These are phyloP conservation scores for Kodamaea kaohsiungensis DNA, from an alignment of 805 yeast genomes.

Conservation along the genomic window DNA sequence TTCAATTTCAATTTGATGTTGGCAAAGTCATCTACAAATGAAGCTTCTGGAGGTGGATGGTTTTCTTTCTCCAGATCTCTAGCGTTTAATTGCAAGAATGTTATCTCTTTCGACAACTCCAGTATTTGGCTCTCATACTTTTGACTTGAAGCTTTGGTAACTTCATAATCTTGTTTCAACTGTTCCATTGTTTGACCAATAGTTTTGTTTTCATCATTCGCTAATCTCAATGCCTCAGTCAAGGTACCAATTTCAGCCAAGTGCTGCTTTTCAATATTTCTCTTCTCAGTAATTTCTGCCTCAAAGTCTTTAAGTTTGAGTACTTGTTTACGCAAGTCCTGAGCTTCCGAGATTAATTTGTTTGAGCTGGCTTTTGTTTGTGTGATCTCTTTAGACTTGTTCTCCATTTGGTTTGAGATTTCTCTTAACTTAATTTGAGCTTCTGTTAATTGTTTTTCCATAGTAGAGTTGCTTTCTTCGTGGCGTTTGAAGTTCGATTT, in stretches of 20 bases:
- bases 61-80: constrained; percentile 34
- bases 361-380: constrained; percentile 10
- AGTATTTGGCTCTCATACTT: constrained; percentile 31
- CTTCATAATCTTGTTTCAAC: constrained; percentile 22
- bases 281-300: constrained; percentile 9
- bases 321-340: constrained; percentile 11
- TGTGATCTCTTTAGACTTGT: constrained; percentile 24
- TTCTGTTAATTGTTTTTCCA: constrained; percentile 17
- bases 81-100: constrained; percentile 17
- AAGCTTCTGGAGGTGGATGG: constrained; percentile 37
- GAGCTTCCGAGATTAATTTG: constrained; percentile 16
- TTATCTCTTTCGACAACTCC: constrained; percentile 23
- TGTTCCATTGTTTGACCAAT: constrained; percentile 13
- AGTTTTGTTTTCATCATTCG: constrained; percentile 10
- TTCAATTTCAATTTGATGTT: constrained; percentile 51
- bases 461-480: constrained; percentile 14
- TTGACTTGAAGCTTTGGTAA: neutral
- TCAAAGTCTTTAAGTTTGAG: constrained; percentile 8
- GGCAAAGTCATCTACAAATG: constrained; percentile 46
- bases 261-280: constrained; percentile 3
- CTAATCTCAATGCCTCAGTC: constrained; percentile 7
- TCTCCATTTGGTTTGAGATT: constrained; percentile 18
- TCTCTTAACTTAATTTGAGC: constrained; percentile 16
- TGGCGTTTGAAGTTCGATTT: constrained; percentile 12
- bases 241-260: constrained; percentile 16